Evolutionary conservation across 371 early-diverging fungal species (phyloP).

Genomic region (Mortierella sp.): DNA sequence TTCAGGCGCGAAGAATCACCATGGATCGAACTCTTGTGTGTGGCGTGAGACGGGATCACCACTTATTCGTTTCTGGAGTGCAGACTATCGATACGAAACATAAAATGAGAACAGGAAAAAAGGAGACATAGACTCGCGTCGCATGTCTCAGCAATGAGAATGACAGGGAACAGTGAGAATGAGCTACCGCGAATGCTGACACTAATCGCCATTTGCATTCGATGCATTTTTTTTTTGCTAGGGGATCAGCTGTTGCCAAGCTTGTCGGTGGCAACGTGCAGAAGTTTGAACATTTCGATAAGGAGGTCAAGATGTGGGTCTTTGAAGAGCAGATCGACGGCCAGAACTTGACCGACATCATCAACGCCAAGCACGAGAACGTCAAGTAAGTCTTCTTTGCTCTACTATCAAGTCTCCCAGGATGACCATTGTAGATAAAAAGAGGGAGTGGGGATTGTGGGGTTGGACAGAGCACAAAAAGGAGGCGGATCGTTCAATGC

Average conservation of each 20-base stretch:
- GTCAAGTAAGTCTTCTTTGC: constrained; percentile 75
- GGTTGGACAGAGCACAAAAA: not conserved
- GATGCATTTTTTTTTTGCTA: constrained; percentile 45
- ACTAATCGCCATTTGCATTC: not conserved
- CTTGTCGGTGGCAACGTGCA: constrained; percentile 91
- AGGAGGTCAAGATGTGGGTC: constrained; percentile 95
- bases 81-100: too few relatives aligned
- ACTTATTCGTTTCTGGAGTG: too few relatives aligned
- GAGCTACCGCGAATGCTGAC: not conserved
- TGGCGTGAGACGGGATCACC: too few relatives aligned
- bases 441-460: not conserved
- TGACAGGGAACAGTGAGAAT: not conserved
- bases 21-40: too few relatives aligned
- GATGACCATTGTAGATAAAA: not conserved
- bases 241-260: constrained; percentile 96
- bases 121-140: not conserved
- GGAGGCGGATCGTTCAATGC: not conserved
- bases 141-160: not conserved
- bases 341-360: constrained; percentile 91
- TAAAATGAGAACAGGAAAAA: not conserved
- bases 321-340: constrained; percentile 91
- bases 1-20: too few relatives aligned
- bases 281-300: constrained; percentile 75
- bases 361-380: constrained; percentile 95
- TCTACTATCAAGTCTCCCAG: not conserved